These are phyloP conservation scores for Lactifluus volemus DNA, from an alignment of 768 basidiomycete species.

Conservation along the genomic window DNA sequence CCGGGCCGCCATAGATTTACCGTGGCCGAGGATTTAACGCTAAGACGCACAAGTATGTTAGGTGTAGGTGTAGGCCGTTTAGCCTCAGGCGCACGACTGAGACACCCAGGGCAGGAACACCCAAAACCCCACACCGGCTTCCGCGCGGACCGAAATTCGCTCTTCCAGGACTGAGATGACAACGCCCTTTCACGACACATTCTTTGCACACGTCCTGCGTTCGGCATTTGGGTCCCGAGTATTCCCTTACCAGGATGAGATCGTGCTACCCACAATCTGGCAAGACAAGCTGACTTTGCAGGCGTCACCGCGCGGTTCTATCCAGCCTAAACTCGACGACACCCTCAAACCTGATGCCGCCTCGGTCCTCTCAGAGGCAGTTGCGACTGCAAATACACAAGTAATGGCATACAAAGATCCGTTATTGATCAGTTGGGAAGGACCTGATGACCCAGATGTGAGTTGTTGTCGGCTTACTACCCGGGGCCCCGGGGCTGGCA, in stretches of 20 bases:
- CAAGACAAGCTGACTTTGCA: constrained; percentile 7
- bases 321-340: not conserved
- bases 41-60: too few species aligned
- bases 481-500: too few species aligned
- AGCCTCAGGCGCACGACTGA: too few species aligned
- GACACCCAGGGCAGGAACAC: too few species aligned
- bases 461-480: not conserved
- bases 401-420: constrained; percentile 16
- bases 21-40: too few species aligned
- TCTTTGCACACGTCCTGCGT: constrained; percentile 26
- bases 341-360: not conserved
- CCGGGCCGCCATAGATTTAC: too few species aligned
- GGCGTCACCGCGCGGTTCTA: constrained; percentile 1
- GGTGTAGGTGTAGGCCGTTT: too few species aligned
- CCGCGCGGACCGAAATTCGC: too few species aligned
- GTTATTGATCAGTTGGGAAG: constrained; percentile 24
- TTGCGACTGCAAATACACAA: not conserved
- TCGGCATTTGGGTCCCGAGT: constrained; percentile 20
- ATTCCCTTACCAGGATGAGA: constrained; percentile 20
- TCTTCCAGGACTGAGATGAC: not conserved
- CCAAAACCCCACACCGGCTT: too few species aligned
- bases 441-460: constrained; percentile 18
- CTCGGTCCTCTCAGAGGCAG: not conserved
- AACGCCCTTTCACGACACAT: constrained; percentile 24
- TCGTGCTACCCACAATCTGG: constrained; percentile 11